Conservation (phyloP, 163 green algal species). For the Scenedesmus sp. region DNA sequence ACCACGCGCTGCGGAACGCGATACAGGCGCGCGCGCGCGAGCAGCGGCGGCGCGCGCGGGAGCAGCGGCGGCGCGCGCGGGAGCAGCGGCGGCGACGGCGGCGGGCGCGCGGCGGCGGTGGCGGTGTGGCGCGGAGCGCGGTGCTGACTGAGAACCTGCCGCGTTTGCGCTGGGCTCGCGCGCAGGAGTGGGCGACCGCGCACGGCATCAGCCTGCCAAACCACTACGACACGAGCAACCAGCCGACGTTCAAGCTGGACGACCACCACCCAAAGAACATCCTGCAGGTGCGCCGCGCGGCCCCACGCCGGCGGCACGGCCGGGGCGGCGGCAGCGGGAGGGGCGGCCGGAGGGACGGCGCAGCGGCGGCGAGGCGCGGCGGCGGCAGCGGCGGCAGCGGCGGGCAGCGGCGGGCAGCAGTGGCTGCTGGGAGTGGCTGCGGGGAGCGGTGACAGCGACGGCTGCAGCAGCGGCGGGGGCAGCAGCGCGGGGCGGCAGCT, state of each 20-base stretch:
- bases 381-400: constrained; percentile 4
- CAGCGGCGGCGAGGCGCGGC: too few relatives aligned
- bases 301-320: too few relatives aligned
- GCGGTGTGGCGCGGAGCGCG: too few relatives aligned
- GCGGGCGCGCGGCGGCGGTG: too few relatives aligned
- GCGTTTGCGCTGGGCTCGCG: too few relatives aligned
- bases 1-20: constrained; percentile 90
- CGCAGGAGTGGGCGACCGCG: constrained; percentile 73
- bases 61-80: too few relatives aligned
- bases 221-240: constrained; percentile 15
- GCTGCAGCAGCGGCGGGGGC: too few relatives aligned
- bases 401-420: neutral
- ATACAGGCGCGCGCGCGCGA: constrained; percentile 67
- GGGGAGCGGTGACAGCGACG: neutral
- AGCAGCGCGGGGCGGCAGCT: too few relatives aligned
- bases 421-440: neutral
- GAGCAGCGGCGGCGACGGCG: neutral
- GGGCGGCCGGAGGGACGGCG: neutral
- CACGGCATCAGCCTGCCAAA: constrained; percentile 61
- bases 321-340: neutral
- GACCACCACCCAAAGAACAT: constrained; percentile 74
- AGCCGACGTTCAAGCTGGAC: constrained; percentile 35
- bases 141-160: too few relatives aligned
- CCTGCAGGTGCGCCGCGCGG: constrained; percentile 64
- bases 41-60: neutral